Base-by-base conservation (phyloP, 495 filamentous ascomycete species). In the Trichoderma virens region DNA sequence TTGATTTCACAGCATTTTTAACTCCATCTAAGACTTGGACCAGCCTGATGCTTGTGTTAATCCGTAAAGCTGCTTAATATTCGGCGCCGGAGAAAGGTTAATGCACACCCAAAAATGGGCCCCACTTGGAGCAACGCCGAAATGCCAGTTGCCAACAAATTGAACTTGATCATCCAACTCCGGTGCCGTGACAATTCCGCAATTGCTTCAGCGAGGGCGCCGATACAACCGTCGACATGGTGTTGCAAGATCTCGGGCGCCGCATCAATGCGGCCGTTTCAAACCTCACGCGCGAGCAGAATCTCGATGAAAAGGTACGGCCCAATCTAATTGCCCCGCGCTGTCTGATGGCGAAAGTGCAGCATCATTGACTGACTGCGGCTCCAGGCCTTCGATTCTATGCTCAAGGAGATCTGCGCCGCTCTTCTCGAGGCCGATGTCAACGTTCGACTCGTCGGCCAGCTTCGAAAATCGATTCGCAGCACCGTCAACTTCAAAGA, bases 191-290 rank as follows among this genome's bases (percentile, higher is more conserved):
- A 30, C 51, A 27, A 14, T 13, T 16, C 27, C 23, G 51, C 51
- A 56, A 56, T 14, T 28, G 23, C 25, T 30, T 38, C 59, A 25
- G 59, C 59, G 14, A 41, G 39, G 23, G 43, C 65, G 45, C 41
- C 62, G 38, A 67, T 60, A 16, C 70, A 63, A 61, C 56, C 45
- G 32, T 32, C 75, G 80, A 62, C 71, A 98, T 99, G 94, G 94
- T 99, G 82, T 87, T 99, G 67, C 92, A 96, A 86, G 94, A 98
- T 84, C 83, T 99, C 28, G 94, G 94, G 67, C 91, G 93, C 83
- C 95, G 95, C 75, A 97, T 99, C 75, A 98, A 97, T 76, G 86
- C 90, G 79, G 94, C 94, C 68, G 89, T 99, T 73, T 91, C 87
- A 69, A 93, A 98, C 78, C 83, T 98, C 69, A 96, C 94, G 47